Conservation (phyloP, 129 eudicot species). For the Artemisia tridentata region DNA sequence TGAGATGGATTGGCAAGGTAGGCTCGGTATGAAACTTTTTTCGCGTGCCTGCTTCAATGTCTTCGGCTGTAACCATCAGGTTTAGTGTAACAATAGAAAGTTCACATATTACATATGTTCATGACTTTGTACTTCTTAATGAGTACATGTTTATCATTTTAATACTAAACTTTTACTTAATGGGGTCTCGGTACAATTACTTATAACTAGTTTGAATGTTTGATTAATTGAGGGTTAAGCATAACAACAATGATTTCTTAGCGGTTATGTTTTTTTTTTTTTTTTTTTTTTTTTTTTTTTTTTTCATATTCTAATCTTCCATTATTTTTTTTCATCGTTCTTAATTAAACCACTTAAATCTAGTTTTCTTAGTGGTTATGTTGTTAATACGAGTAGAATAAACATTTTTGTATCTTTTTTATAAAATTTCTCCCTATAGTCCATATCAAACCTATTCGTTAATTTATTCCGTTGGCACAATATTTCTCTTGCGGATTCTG, state of each 20-base stretch:
- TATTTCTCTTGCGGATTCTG: background rate
- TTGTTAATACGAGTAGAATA: background rate
- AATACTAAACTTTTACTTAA: too few species aligned
- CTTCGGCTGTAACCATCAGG: conserved; percentile 68
- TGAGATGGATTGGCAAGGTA: conserved; percentile 81
- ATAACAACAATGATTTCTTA: background rate
- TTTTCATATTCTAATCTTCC: too few species aligned
- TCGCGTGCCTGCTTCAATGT: conserved; percentile 75
- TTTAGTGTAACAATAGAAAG: background rate
- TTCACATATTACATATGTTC: too few species aligned
- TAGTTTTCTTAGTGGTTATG: background rate
- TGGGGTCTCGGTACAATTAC: background rate
- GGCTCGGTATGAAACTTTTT: conserved; percentile 82
- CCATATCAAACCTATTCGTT: background rate
- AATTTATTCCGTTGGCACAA: background rate
- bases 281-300: too few species aligned
- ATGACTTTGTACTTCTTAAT: too few species aligned
- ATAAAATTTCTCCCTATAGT: background rate
- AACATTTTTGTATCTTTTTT: background rate
- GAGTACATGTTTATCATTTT: background rate
- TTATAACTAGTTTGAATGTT: background rate
- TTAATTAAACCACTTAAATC: background rate
- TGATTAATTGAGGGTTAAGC: background rate
- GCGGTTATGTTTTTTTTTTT: too few species aligned
- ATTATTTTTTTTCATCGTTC: background rate